Base-by-base conservation (phyloP, 2,329 filamentous ascomycete species). In the Aspergillus pseudotamarii region DNA sequence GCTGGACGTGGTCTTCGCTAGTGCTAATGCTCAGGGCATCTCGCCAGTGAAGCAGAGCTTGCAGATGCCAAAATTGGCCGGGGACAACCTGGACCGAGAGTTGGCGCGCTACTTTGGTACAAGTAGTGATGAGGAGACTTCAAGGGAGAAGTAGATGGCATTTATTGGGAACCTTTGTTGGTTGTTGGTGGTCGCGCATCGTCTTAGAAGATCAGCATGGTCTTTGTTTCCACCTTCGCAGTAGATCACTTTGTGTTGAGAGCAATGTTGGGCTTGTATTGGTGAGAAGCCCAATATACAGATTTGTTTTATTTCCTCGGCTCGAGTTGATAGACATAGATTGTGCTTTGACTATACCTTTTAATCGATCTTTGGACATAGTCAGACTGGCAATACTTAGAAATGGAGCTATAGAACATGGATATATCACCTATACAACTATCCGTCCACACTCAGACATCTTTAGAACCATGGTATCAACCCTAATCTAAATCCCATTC, bases 1-100 rank as follows among this genome's bases (percentile, higher is more conserved):
- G 73, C 86, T 91, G 75, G 89, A 91, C 19, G 32, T 58, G 4
- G 58, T 64, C 11, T 61, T 61, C 30, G 59, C 59, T 6, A 61
- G 59, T 41, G 59, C 59, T n/a, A 28, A 50, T 32, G 59, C 59
- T 14, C 6, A 61, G 43, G 59, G 59, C 21, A 50, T 61, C 19
- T 30, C 41, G 14, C 59, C 59, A 9, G 59, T 61, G 28, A 61
- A 61, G 16, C 53, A 61, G 23, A 61, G 59, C 16, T 26, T 48
- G 30, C 28, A 61, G 32, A 61, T 61, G 59, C 59, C 43, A 26
- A 56, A 50, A 9, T 36, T 57, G 30, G 34, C 45, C 0, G 53
- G 59, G 1, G 30, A 43, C 32, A 51, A 32, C 2, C 23, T 61
- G 11, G 59, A 61, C 32, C 9, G 23, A 14, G 41, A 61, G 21